Percentiles rank a stretch among this genome's conserved stretches.
phyloP scores from a whole-genome alignment of 805 yeast genomes.

The Zygosaccharomyces bisporus region DNA sequence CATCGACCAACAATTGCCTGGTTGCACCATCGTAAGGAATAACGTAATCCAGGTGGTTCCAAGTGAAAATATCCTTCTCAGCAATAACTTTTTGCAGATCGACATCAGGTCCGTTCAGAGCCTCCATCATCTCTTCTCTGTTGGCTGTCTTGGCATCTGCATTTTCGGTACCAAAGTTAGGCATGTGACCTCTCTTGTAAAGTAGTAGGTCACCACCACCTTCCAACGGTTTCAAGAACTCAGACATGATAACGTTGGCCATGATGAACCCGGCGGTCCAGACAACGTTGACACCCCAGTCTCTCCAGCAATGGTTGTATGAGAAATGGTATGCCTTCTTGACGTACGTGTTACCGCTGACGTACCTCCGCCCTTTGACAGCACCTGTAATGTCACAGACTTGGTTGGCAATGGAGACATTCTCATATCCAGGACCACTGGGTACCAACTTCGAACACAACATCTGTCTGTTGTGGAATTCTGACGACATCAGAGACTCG shows the following conservation, averaged over 20 bases:
- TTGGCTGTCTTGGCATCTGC: slow-evolving; percentile 39
- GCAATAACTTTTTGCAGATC: slow-evolving; percentile 34
- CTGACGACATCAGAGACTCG: slow-evolving; percentile 54
- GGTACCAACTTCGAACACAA: slow-evolving; percentile 51
- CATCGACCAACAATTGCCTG: slow-evolving; percentile 51
- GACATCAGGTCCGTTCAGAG: slow-evolving; percentile 34
- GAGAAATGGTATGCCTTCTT: slow-evolving; percentile 39
- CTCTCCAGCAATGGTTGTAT: slow-evolving; percentile 53
- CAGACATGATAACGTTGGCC: slow-evolving; percentile 37
- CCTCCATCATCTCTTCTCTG: slow-evolving; percentile 40
- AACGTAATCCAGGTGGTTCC: slow-evolving; percentile 66
- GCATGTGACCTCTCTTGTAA: slow-evolving; percentile 45
- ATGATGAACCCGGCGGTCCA: slow-evolving; percentile 41
- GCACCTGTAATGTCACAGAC: slow-evolving; percentile 56
- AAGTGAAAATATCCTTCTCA: slow-evolving; percentile 56
- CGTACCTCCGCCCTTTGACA: slow-evolving; percentile 41
- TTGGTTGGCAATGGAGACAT: slow-evolving; percentile 38
- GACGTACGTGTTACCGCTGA: slow-evolving; percentile 52
- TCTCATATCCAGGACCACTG: slow-evolving; percentile 50
- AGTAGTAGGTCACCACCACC: slow-evolving; percentile 42
- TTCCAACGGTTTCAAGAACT: slow-evolving; percentile 36
- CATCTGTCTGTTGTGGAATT: slow-evolving; percentile 53
- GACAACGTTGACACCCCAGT: slow-evolving; percentile 53
- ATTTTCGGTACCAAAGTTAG: slow-evolving; percentile 33
- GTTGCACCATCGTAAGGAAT: slow-evolving; percentile 59